Conservation (phyloP, 768 basidiomycete species). For the Hemileccinum impolitum region DNA sequence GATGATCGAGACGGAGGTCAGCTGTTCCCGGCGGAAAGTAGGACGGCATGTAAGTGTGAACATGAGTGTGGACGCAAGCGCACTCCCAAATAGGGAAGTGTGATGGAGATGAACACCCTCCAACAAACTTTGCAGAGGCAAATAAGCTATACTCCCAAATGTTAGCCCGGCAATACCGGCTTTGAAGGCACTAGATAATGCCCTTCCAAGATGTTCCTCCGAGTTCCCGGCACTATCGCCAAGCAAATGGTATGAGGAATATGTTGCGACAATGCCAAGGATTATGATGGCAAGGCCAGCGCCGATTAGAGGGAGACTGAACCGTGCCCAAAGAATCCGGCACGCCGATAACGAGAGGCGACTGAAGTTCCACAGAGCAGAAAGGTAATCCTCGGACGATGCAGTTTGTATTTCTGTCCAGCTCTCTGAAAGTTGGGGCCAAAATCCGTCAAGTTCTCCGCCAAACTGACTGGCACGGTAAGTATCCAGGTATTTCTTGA, state of each 20-base stretch:
- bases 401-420: constrained; percentile 39
- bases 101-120: constrained; percentile 53
- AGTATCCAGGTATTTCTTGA: constrained; percentile 69
- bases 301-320: constrained; percentile 75
- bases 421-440: constrained; percentile 46
- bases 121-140: constrained; percentile 32
- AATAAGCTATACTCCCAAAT: constrained; percentile 34
- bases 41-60: constrained; percentile 43
- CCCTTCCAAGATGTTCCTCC: constrained; percentile 41
- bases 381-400: constrained; percentile 21
- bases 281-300: constrained; percentile 65
- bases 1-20: constrained; percentile 40
- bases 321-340: constrained; percentile 91
- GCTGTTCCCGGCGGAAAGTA: constrained; percentile 25
- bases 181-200: constrained; percentile 31
- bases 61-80: constrained; percentile 44
- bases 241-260: constrained; percentile 53
- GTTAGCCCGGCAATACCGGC: constrained; percentile 37
- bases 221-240: constrained; percentile 35
- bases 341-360: constrained; percentile 52
- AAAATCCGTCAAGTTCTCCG: constrained; percentile 66
- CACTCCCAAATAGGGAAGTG: constrained; percentile 45
- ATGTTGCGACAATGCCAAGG: constrained; percentile 51
- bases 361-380: constrained; percentile 22
- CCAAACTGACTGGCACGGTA: constrained; percentile 74